Conservation (phyloP, 305 asterid species). For the Ajuga reptans region DNA sequence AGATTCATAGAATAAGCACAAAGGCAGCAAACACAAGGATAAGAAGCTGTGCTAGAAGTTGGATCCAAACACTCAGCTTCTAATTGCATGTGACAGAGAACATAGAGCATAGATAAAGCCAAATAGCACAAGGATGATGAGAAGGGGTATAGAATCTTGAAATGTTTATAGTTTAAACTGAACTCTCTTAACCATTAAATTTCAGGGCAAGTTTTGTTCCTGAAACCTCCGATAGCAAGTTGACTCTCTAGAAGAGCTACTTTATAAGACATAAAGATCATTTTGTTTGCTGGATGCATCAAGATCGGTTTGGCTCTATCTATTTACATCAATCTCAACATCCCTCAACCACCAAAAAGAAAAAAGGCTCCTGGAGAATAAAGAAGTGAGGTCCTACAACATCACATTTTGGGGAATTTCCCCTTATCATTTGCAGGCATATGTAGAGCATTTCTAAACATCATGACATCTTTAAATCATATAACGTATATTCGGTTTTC, state of each 20-base stretch:
- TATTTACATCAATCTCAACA: background rate
- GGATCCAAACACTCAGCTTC: too few species aligned
- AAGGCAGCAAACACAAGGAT: too few species aligned
- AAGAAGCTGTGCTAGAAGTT: too few species aligned
- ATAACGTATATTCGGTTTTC: background rate
- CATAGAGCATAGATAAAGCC: too few species aligned
- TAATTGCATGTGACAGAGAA: too few species aligned
- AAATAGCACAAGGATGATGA: too few species aligned
- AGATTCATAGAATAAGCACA: too few species aligned
- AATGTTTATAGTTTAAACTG: background rate
- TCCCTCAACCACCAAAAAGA: background rate
- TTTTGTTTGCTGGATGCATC: background rate
- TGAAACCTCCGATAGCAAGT: background rate
- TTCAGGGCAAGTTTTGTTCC: background rate
- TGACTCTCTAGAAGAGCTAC: too few species aligned
- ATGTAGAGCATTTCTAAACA: background rate
- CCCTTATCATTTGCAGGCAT: background rate
- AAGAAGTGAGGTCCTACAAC: background rate
- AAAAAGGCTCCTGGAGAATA: background rate
- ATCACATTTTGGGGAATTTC: background rate
- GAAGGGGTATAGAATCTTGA: too few species aligned
- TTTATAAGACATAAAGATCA: background rate
- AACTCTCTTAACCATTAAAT: background rate
- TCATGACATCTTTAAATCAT: background rate
- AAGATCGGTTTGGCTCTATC: background rate